Evolutionary conservation across 2,329 filamentous ascomycete species (phyloP), one percentile per base, ranked within the genome.

Genomic region (Clarireedia paspali): DNA sequence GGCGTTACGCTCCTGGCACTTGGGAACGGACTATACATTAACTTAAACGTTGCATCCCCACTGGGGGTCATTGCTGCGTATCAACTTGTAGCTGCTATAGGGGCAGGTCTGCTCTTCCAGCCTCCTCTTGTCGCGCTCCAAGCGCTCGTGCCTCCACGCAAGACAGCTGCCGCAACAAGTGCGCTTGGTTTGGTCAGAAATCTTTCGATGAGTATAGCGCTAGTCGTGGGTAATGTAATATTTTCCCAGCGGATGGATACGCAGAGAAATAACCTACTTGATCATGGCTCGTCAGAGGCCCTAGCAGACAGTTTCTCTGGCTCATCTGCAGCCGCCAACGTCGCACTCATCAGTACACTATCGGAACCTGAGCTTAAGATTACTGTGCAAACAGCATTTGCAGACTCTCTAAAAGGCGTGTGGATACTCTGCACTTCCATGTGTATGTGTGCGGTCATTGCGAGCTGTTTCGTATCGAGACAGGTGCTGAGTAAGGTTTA

Each of bases 121-220:
- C 70, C 79, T 0, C 80, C 80, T 0, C 69, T 82, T 9, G 75
- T 84, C 26, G 79, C 80, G 0, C 67, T 83, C 0, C 81, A 84
- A 60, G 74, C 73, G n/a, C 72, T 72, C 14, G 76, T 81, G 9
- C 66, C 72, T 2, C 60, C 59, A 47, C 50, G 50, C 2, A 57
- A 64, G 46, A 70, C 70, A 0, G 77, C 78, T 0, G 73, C 74
- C 0, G 79, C 78, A 0, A 81, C 77, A 0, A 74, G 77, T 0
- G 78, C 78, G 0, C 67, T 81, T 3, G 72, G 72, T 0, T 79
- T 82, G 57, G 62, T 74, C 14, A 69, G 74, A 7, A 73, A 71
- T 44, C 63, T 78, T 6, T 71, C 71, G 0, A 68, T 70, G 0
- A 68, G 74, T 0, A 65, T 77, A n/a, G 74, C 73, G 0, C 66